These are phyloP conservation scores for Penicillium malachiteum DNA, from an alignment of 495 filamentous ascomycete species.

Conservation along the genomic window DNA sequence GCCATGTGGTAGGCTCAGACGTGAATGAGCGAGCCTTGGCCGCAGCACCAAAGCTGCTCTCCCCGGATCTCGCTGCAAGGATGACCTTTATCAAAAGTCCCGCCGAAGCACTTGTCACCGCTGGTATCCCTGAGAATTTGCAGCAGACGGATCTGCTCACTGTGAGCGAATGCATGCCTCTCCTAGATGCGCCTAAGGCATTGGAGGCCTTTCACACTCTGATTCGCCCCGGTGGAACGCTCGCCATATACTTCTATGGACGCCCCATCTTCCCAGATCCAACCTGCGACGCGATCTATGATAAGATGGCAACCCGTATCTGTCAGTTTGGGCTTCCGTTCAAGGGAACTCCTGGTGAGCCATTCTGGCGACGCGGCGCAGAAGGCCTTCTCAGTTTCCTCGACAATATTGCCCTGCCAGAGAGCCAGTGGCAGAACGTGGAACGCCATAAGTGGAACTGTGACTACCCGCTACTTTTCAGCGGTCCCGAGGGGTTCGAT, in stretches of 20 bases:
- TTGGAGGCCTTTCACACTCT: background rate
- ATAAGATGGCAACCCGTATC: background rate
- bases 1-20: background rate
- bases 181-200: background rate
- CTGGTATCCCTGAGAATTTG: background rate
- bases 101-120: background rate
- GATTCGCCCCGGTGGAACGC: background rate
- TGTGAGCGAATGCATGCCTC: background rate
- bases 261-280: background rate
- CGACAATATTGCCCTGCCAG: background rate
- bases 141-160: background rate
- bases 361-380: background rate
- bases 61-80: background rate
- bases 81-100: background rate
- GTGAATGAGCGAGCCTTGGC: background rate
- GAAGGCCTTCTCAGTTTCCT: background rate
- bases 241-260: conserved; percentile 1
- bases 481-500: no score
- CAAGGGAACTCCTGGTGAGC: background rate
- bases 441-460: conserved; percentile 2
- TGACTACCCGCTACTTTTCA: no score
- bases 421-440: background rate
- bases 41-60: background rate
- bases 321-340: background rate
- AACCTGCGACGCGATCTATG: background rate